Percentiles rank a stretch among this genome's conserved stretches.
Conservation (phyloP, 2,329 filamentous ascomycete genomes). For the Colletotrichum liriopes region DNA sequence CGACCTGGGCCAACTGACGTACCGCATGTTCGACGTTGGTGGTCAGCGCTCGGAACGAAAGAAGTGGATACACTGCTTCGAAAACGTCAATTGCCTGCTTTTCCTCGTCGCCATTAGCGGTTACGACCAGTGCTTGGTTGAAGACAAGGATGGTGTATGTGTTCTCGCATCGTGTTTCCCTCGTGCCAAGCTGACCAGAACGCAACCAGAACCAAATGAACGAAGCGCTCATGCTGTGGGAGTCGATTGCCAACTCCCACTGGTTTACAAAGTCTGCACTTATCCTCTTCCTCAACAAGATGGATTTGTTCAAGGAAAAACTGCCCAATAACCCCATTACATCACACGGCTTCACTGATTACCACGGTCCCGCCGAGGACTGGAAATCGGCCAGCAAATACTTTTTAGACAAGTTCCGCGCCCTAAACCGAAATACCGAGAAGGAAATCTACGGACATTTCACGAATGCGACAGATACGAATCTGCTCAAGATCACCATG, state of each 20-base stretch:
- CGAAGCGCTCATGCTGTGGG: slow-evolving; percentile 89
- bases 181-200: slow-evolving; percentile 43
- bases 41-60: slow-evolving; percentile 94
- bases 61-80: slow-evolving; percentile 98
- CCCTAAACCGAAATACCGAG: slow-evolving; percentile 78
- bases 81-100: slow-evolving; percentile 91
- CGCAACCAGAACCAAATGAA: slow-evolving; percentile 86
- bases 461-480: slow-evolving; percentile 77
- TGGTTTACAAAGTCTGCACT: slow-evolving; percentile 88
- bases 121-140: slow-evolving; percentile 95
- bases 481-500: slow-evolving; percentile 89
- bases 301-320: slow-evolving; percentile 88
- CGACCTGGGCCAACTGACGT: slow-evolving; percentile 91
- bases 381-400: slow-evolving; percentile 84
- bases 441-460: slow-evolving; percentile 77
- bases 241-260: slow-evolving; percentile 87
- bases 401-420: slow-evolving; percentile 86
- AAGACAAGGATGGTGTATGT: slow-evolving; percentile 95
- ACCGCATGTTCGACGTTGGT: slow-evolving; percentile 97
- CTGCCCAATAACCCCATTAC: slow-evolving; percentile 79
- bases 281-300: slow-evolving; percentile 90
- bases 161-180: background rate
- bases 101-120: slow-evolving; percentile 97
- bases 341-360: slow-evolving; percentile 84
- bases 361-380: slow-evolving; percentile 79